phyloP scores from a whole-genome alignment of 192 early-diverging fungal genomes.

The Mortierella alpina region DNA sequence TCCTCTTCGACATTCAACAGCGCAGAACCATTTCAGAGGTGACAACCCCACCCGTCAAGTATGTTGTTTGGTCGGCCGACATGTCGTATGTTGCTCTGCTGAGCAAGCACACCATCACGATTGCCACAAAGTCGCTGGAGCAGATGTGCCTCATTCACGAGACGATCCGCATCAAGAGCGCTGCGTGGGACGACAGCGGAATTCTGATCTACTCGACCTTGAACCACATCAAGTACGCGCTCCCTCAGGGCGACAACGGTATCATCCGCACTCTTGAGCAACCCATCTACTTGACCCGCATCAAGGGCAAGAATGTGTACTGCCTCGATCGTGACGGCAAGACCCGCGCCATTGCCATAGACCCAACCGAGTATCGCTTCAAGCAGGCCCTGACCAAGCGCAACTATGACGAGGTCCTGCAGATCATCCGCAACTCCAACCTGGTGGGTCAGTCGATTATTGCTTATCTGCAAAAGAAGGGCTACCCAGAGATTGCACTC shows the following conservation, averaged over 20 bases:
- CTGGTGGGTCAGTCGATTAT: constrained; percentile 99
- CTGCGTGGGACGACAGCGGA: constrained; percentile 93
- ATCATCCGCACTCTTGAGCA: constrained; percentile 97
- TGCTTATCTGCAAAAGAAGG: constrained; percentile 99
- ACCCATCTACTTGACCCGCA: constrained; percentile 90
- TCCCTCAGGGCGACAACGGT: constrained; percentile 95
- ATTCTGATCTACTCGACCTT: constrained; percentile 96
- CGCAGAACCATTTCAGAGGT: constrained; percentile 82
- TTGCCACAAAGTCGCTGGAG: constrained; percentile 90
- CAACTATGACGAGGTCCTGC: constrained; percentile 96
- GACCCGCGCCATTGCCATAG: constrained; percentile 87
- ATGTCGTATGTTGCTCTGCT: constrained; percentile 89
- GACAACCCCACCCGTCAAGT: constrained; percentile 88
- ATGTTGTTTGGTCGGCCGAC: constrained; percentile 93
- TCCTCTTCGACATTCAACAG: constrained; percentile 92
- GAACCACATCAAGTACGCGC: constrained; percentile 98
- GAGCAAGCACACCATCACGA: constrained; percentile 96
- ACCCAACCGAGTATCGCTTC: constrained; percentile 99
- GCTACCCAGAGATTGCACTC: constrained; percentile 98
- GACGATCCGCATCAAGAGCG: constrained; percentile 98
- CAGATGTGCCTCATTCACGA: constrained; percentile 94
- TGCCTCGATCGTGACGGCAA: constrained; percentile 93
- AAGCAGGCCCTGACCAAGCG: constrained; percentile 91
- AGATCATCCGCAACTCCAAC: constrained; percentile 96
- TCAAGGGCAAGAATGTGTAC: constrained; percentile 88